Evolutionary conservation across 2,329 filamentous ascomycete species (phyloP).

Genomic region (Setomelanomma holmii): DNA sequence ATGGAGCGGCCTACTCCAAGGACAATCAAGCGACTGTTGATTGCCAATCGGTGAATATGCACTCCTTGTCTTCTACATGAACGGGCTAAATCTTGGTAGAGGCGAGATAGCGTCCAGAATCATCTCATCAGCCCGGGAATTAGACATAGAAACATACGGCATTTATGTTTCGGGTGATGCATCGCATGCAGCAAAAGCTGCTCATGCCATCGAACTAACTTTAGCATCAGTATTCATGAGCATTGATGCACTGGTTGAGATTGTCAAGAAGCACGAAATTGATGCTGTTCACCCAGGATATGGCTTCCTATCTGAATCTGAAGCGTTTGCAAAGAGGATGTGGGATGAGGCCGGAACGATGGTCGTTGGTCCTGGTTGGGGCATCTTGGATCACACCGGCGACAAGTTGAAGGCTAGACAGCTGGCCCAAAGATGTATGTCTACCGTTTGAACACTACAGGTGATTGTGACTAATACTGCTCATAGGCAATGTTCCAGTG

Average conservation of each 20-base stretch:
- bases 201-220: constrained; percentile 58
- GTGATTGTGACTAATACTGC: background rate
- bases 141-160: constrained; percentile 63
- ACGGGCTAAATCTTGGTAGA: constrained; percentile 42
- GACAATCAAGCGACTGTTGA: constrained; percentile 58
- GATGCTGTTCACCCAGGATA: constrained; percentile 67
- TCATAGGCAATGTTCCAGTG: constrained; percentile 57
- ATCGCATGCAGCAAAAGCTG: constrained; percentile 61
- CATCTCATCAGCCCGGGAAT: constrained; percentile 65
- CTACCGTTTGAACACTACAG: no score
- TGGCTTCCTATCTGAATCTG: constrained; percentile 67
- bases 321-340: constrained; percentile 58
- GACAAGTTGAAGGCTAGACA: constrained; percentile 63
- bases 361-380: constrained; percentile 64
- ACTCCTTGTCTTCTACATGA: background rate
- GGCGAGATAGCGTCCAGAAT: constrained; percentile 71
- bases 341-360: constrained; percentile 57
- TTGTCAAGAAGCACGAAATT: constrained; percentile 59
- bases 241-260: constrained; percentile 55
- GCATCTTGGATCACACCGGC: constrained; percentile 63
- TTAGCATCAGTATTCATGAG: constrained; percentile 63
- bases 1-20: constrained; percentile 36
- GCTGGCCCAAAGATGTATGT: constrained; percentile 58
- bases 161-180: constrained; percentile 64
- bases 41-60: constrained; percentile 59